Conservation (phyloP, 2,329 filamentous ascomycete species). For the Penicillium aurantiogriseum region DNA sequence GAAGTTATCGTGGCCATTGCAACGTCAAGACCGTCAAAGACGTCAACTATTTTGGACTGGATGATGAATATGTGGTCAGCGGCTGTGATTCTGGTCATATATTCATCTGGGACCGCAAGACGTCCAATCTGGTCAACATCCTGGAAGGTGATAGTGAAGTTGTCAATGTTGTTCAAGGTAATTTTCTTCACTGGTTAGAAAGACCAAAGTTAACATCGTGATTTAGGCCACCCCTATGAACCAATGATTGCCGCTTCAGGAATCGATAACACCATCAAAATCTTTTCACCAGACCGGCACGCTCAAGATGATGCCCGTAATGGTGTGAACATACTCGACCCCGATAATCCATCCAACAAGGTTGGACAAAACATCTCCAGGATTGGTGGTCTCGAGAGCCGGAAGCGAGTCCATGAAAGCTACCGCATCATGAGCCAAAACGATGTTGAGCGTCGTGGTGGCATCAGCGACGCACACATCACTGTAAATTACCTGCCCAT, state of each 20-base stretch:
- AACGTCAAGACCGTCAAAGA: constrained; percentile 68
- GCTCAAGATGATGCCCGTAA: constrained; percentile 57
- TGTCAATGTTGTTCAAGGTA: constrained; percentile 67
- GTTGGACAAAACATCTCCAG: constrained; percentile 27
- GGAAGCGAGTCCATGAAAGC: constrained; percentile 59
- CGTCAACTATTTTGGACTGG: constrained; percentile 65
- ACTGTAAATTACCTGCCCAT: constrained; percentile 44
- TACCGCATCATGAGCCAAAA: constrained; percentile 64
- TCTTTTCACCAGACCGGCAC: constrained; percentile 61
- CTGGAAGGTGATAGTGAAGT: constrained; percentile 66
- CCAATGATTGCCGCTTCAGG: constrained; percentile 65
- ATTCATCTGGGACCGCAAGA: constrained; percentile 68
- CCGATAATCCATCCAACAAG: constrained; percentile 41
- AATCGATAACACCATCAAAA: constrained; percentile 67
- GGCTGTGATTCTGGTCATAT: constrained; percentile 66
- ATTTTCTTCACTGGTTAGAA: not conserved
- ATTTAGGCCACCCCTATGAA: constrained; percentile 62
- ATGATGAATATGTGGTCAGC: constrained; percentile 68
- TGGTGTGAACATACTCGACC: constrained; percentile 58
- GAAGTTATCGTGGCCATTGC: constrained; percentile 62
- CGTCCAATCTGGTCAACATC: constrained; percentile 61
- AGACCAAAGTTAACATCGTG: constrained; percentile 12
- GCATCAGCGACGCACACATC: constrained; percentile 57
- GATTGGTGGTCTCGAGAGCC: constrained; percentile 52
- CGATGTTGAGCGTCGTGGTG: constrained; percentile 58